A percentile compares a stretch with the other conserved stretches of the same genome.
Evolutionary conservation across 2,329 filamentous ascomycete genomes (phyloP).

Genomic region (Cryoendolithus antarcticus): DNA sequence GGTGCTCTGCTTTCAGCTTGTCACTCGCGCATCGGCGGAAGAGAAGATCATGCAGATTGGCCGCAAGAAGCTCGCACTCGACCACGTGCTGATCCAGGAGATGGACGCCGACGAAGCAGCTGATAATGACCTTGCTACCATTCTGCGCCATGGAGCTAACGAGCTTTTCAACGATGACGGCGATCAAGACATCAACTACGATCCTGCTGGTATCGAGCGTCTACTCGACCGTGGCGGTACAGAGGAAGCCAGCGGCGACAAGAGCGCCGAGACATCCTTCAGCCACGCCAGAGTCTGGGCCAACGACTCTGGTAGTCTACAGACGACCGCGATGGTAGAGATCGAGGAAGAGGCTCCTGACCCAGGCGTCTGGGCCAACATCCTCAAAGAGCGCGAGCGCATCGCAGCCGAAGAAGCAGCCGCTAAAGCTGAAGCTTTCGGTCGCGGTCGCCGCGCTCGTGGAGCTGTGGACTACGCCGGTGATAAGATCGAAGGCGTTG

Average conservation of each 20-base stretch:
- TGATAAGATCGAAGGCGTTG: slow-evolving; percentile 16
- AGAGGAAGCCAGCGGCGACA: slow-evolving; percentile 55
- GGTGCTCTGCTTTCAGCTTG: slow-evolving; percentile 87
- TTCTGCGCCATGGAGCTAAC: slow-evolving; percentile 75
- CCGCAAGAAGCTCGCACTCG: slow-evolving; percentile 87
- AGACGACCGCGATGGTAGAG: slow-evolving; percentile 31
- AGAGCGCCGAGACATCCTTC: slow-evolving; percentile 66
- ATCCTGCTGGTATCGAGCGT: slow-evolving; percentile 69
- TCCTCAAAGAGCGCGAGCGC: slow-evolving; percentile 69
- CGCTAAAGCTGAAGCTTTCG: slow-evolving; percentile 59
- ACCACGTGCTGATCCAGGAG: slow-evolving; percentile 85
- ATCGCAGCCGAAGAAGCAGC: slow-evolving; percentile 63
- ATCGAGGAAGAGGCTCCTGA: slow-evolving; percentile 43
- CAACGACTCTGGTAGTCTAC: slow-evolving; percentile 59
- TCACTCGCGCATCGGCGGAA: slow-evolving; percentile 79
- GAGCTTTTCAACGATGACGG: slow-evolving; percentile 71
- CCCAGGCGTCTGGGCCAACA: slow-evolving; percentile 75
- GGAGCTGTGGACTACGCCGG: slow-evolving; percentile 40
- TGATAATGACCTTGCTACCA: slow-evolving; percentile 70
- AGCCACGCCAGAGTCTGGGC: slow-evolving; percentile 87
- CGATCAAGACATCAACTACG: slow-evolving; percentile 66
- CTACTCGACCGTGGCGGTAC: slow-evolving; percentile 77
- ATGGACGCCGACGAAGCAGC: slow-evolving; percentile 77
- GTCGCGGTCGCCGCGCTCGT: slow-evolving; percentile 68
- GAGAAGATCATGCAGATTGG: slow-evolving; percentile 96